Conservation (phyloP, 257 asterid genomes). For the Verbena officinalis region DNA sequence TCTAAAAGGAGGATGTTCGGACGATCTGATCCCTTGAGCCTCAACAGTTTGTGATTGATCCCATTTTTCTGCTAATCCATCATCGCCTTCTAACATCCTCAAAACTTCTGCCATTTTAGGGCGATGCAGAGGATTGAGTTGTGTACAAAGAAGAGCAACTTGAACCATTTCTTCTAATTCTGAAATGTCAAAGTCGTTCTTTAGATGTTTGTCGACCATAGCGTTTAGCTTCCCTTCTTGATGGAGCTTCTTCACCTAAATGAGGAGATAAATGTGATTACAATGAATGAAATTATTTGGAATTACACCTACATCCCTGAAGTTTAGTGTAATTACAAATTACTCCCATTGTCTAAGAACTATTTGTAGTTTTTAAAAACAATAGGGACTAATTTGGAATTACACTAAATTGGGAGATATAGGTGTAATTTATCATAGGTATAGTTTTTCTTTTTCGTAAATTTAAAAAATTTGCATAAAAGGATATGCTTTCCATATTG, state of each 20-base stretch:
- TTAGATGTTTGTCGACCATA: conserved; percentile 76
- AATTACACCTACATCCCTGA: too few relatives aligned
- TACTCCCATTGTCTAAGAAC: too few relatives aligned
- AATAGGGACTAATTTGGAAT: too few relatives aligned
- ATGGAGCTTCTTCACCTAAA: conserved; percentile 82
- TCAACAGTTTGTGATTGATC: conserved; percentile 74
- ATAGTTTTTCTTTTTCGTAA: too few relatives aligned
- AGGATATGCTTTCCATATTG: too few relatives aligned
- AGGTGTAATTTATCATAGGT: too few relatives aligned
- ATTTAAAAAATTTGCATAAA: too few relatives aligned
- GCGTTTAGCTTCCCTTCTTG: conserved; percentile 68
- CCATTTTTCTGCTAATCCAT: conserved; percentile 78
- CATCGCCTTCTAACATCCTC: conserved; percentile 95
- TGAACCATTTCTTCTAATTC: conserved; percentile 85
- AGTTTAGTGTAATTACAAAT: too few relatives aligned
- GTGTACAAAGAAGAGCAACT: conserved; percentile 86
- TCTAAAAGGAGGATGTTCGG: conserved; percentile 60
- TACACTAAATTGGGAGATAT: too few relatives aligned
- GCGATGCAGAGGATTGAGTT: conserved; percentile 69
- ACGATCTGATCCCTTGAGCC: conserved; percentile 52
- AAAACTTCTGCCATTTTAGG: conserved; percentile 92
- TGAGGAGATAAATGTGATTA: not conserved
- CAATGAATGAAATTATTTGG: not conserved
- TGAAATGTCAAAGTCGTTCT: conserved; percentile 54
- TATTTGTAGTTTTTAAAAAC: too few relatives aligned